Conservation (phyloP, 768 basidiomycete species). For the Paxillus rubicundulus region DNA sequence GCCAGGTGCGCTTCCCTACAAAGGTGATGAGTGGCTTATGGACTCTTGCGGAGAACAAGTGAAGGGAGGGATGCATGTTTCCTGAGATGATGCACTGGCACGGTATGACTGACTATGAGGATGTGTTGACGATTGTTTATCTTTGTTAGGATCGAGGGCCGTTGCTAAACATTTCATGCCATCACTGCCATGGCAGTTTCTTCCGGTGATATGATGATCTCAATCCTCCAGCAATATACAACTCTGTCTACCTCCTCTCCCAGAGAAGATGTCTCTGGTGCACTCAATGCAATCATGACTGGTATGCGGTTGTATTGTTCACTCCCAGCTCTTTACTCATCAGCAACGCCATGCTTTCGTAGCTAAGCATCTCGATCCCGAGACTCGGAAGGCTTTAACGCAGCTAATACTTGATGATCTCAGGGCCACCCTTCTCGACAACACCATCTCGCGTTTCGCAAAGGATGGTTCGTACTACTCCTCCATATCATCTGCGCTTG, state of each 20-base stretch:
- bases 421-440: constrained; percentile 31
- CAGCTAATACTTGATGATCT: constrained; percentile 61
- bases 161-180: constrained; percentile 14
- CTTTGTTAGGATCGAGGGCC: constrained; percentile 17
- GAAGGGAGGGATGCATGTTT: constrained; percentile 35
- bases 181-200: neutral
- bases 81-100: neutral
- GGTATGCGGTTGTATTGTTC: constrained; percentile 14
- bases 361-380: constrained; percentile 31
- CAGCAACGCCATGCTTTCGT: constrained; percentile 6
- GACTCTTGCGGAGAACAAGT: constrained; percentile 37
- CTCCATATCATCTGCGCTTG: constrained; percentile 3
- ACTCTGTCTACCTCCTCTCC: constrained; percentile 14
- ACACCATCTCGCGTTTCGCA: constrained; percentile 48
- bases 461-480: constrained; percentile 47
- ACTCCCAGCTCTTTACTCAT: constrained; percentile 10
- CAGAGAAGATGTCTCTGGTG: neutral
- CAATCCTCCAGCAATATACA: constrained; percentile 16
- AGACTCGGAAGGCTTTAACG: constrained; percentile 53
- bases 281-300: constrained; percentile 12
- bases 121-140: constrained; percentile 16
- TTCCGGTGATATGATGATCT: constrained; percentile 13
- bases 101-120: neutral
- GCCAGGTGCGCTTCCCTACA: constrained; percentile 55
- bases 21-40: constrained; percentile 65